A percentile compares a stretch with the other conserved stretches of the same genome.
Evolutionary conservation across 345 rosid species (phyloP).

Genomic region (Zanthoxylum bungeanum): DNA sequence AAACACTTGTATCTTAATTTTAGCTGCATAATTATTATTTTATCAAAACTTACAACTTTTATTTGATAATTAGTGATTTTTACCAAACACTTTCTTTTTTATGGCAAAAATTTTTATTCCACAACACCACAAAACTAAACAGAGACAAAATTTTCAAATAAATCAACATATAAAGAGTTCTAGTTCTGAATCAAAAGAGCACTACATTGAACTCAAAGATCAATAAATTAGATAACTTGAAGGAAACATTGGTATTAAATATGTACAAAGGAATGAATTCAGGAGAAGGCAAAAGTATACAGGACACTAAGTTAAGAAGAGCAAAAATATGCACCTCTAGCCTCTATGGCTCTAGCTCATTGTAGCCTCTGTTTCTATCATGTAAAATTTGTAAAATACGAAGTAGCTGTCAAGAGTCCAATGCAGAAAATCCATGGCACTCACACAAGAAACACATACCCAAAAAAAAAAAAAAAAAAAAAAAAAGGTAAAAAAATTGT

Average conservation of each 20-base stretch:
- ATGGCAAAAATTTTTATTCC: background rate
- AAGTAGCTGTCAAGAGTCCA: constrained; percentile 10
- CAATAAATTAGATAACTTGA: background rate
- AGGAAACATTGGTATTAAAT: background rate
- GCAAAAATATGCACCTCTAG: constrained; percentile 1
- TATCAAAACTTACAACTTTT: too few species aligned
- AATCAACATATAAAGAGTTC: background rate
- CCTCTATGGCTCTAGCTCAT: constrained; percentile 3
- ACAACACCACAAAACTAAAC: background rate
- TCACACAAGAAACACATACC: constrained; percentile 9
- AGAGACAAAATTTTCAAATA: background rate
- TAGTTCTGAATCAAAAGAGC: background rate
- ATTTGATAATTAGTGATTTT: background rate
- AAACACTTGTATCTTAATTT: background rate
- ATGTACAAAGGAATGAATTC: constrained; percentile 16
- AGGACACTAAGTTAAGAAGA: background rate
- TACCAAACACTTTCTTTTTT: background rate
- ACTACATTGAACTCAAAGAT: background rate
- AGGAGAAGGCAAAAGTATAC: constrained; percentile 7
- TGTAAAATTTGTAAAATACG: constrained; percentile 7
- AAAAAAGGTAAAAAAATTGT: constrained; percentile 3
- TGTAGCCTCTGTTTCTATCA: constrained; percentile 7
- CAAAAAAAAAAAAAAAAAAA: constrained; percentile 7
- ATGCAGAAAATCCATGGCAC: constrained; percentile 16
- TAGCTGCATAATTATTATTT: background rate